Evolutionary conservation across 192 early-diverging fungal genomes (phyloP).

Genomic region (Coemansia sp.): DNA sequence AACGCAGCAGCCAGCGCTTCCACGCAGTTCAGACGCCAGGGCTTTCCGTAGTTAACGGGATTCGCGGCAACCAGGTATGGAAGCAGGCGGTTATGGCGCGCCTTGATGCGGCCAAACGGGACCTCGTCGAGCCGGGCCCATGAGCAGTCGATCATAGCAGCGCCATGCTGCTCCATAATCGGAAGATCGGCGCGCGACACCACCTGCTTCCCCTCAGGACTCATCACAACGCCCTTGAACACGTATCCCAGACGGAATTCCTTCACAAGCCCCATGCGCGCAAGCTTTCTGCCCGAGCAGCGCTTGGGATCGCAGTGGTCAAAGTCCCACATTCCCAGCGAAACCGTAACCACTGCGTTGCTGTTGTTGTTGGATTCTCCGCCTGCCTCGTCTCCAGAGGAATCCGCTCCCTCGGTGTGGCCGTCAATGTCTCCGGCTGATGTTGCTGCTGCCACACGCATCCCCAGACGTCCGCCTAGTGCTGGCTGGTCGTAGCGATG

Average conservation of each 20-base stretch:
- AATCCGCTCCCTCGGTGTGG: neutral
- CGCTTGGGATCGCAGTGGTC: constrained; percentile 99
- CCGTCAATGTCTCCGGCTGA: constrained; percentile 6
- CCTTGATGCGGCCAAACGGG: constrained; percentile 85
- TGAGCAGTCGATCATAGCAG: constrained; percentile 95
- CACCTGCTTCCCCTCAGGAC: constrained; percentile 82
- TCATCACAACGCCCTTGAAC: constrained; percentile 90
- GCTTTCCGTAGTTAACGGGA: constrained; percentile 96
- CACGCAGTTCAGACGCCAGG: constrained; percentile 95
- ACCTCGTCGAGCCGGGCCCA: constrained; percentile 96
- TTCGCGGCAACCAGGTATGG: constrained; percentile 96
- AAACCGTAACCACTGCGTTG: constrained; percentile 46
- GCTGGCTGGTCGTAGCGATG: constrained; percentile 21
- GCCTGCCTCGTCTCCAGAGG: neutral
- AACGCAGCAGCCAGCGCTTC: constrained; percentile 96
- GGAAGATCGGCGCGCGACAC: constrained; percentile 85
- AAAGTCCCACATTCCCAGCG: constrained; percentile 93
- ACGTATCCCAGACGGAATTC: constrained; percentile 78
- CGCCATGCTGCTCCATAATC: constrained; percentile 74
- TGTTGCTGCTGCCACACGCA: constrained; percentile 7
- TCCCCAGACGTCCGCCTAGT: constrained; percentile 14
- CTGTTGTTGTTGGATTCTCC: constrained; percentile 5
- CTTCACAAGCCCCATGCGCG: constrained; percentile 76
- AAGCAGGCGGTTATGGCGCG: constrained; percentile 84
- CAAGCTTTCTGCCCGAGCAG: constrained; percentile 91